Evolutionary conservation across 2,329 filamentous ascomycete genomes (phyloP).

Genomic region (Sordariomycetes sp.): DNA sequence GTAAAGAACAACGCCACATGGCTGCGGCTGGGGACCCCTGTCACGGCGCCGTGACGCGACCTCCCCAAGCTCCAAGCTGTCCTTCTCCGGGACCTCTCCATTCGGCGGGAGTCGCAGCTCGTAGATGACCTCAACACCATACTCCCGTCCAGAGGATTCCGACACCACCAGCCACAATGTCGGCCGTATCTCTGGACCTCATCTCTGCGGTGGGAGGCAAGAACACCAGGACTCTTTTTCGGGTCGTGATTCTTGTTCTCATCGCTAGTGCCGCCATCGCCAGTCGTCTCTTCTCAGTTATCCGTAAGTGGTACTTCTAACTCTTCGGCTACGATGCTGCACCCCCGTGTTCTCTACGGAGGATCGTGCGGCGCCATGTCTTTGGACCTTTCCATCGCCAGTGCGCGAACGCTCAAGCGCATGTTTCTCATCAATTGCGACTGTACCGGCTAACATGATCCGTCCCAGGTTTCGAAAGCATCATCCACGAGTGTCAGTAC

Average conservation of each 20-base stretch:
- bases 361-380: not conserved
- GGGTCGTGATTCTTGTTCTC: conserved; percentile 77
- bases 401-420: not conserved
- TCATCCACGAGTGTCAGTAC: conserved; percentile 95
- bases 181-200: conserved; percentile 31
- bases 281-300: conserved; percentile 94
- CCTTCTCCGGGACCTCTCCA: conserved; percentile 17
- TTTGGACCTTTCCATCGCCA: not conserved
- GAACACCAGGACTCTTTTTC: conserved; percentile 73
- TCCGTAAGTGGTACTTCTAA: conserved; percentile 51
- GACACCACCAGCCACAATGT: conserved; percentile 22
- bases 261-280: conserved; percentile 87
- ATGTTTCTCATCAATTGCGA: not conserved
- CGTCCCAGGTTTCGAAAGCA: conserved; percentile 78
- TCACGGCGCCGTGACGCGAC: not conserved
- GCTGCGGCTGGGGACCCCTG: not conserved
- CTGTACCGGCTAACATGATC: conserved; percentile 15
- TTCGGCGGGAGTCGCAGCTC: conserved; percentile 4
- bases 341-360: not conserved
- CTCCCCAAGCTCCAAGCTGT: conserved; percentile 29
- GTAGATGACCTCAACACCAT: conserved; percentile 17
- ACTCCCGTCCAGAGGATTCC: conserved; percentile 3
- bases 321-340: not conserved
- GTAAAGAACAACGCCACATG: not conserved
- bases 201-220: conserved; percentile 68